Evolutionary conservation across 495 filamentous ascomycete genomes (phyloP).

Genomic region (Amniculicola lignicola): DNA sequence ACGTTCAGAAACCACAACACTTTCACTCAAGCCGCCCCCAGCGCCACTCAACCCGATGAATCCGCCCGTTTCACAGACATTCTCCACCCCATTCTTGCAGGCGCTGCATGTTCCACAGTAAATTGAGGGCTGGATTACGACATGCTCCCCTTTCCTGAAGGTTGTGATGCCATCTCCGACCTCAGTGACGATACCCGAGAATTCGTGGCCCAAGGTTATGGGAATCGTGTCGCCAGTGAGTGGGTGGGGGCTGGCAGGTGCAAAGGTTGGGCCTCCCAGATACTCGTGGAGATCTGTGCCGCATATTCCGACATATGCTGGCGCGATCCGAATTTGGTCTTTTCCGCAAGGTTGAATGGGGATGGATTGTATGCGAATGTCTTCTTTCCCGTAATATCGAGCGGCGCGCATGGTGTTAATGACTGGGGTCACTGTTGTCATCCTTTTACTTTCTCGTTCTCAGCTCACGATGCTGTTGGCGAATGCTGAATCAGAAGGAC

Average conservation of each 20-base stretch:
- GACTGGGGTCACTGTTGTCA: neutral
- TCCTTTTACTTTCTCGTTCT: neutral
- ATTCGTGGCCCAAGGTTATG: conserved; percentile 31
- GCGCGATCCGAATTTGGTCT: conserved; percentile 2
- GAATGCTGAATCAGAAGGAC: neutral
- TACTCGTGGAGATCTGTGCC: conserved; percentile 34
- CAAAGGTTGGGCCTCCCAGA: conserved; percentile 21
- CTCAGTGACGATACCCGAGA: conserved; percentile 23
- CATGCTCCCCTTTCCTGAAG: conserved; percentile 20
- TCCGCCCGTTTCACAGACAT: conserved; percentile 22
- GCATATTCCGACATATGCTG: conserved; percentile 31
- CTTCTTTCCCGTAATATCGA: conserved; percentile 46
- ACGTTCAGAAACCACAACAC: conserved; percentile 13
- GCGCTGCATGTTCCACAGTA: conserved; percentile 24
- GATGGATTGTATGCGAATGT: conserved; percentile 39
- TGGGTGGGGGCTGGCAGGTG: conserved; percentile 22
- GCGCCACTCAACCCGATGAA: conserved; percentile 29
- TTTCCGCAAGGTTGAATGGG: neutral
- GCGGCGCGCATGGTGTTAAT: conserved; percentile 41
- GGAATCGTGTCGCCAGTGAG: conserved; percentile 22
- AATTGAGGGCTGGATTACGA: conserved; percentile 28
- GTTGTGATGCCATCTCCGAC: conserved; percentile 7
- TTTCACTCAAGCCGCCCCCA: conserved; percentile 32
- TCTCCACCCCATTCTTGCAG: conserved; percentile 7
- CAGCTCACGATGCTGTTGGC: conserved; percentile 6